A percentile compares a stretch with the other conserved stretches of the same genome.
Evolutionary conservation across 257 asterid genomes (phyloP).

Genomic region (Solanum habrochaites): DNA sequence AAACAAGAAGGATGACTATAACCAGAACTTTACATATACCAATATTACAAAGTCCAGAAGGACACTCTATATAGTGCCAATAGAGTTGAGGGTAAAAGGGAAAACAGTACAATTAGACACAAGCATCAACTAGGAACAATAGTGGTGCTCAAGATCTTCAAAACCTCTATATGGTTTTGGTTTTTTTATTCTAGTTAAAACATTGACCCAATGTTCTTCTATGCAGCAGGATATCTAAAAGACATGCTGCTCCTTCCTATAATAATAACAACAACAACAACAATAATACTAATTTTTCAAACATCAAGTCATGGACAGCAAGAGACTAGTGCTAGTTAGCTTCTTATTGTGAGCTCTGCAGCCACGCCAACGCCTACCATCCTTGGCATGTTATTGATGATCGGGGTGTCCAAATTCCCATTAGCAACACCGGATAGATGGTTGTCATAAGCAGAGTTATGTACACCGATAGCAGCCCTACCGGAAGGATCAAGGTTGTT

Average conservation of each 20-base stretch:
- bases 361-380: constrained; percentile 22
- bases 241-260: neutral
- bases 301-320: neutral
- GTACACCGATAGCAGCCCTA: constrained; percentile 89
- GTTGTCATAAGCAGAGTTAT: constrained; percentile 59
- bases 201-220: neutral
- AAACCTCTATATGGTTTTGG: neutral
- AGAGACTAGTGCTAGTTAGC: constrained; percentile 13
- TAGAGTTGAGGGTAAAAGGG: neutral
- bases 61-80: neutral
- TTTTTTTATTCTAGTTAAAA: neutral
- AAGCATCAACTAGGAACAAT: neutral
- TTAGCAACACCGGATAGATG: constrained; percentile 9
- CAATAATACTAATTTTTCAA: neutral
- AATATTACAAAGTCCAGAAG: neutral
- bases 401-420: constrained; percentile 22
- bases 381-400: constrained; percentile 24
- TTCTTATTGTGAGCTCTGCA: constrained; percentile 49
- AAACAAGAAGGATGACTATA: neutral
- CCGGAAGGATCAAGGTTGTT: constrained; percentile 86
- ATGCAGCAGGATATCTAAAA: constrained; percentile 14
- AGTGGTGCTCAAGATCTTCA: neutral
- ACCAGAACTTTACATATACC: neutral
- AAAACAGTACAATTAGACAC: neutral
- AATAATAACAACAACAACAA: neutral